phyloP scores from a whole-genome alignment of 2,329 filamentous ascomycete genomes.

The Xylaria multiplex region DNA sequence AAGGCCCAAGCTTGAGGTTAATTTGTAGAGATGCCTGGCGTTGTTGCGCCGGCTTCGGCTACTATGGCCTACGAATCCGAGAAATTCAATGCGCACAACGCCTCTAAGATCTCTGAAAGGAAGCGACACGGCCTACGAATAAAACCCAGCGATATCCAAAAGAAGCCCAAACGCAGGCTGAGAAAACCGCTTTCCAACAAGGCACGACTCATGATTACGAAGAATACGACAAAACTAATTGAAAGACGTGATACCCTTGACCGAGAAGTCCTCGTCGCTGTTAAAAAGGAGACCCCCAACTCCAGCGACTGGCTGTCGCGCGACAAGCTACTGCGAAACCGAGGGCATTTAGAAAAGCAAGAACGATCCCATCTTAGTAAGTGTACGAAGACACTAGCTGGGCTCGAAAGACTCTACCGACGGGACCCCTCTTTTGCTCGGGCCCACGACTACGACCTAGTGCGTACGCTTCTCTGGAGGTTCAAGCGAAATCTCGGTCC shows the following conservation, averaged over 20 bases:
- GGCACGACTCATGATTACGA: slow-evolving; percentile 27
- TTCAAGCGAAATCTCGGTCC: slow-evolving; percentile 41
- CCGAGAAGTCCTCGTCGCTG: slow-evolving; percentile 31
- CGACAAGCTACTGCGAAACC: slow-evolving; percentile 33
- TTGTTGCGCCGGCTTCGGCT: neutral
- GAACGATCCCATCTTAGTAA: slow-evolving; percentile 36
- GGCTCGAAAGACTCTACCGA: slow-evolving; percentile 34
- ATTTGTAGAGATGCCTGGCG: slow-evolving; percentile 11
- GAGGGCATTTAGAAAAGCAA: slow-evolving; percentile 28
- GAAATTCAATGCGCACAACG: slow-evolving; percentile 6
- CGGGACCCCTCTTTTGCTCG: slow-evolving; percentile 33
- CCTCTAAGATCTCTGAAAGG: slow-evolving; percentile 12
- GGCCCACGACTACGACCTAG: slow-evolving; percentile 35
- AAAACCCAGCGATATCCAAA: slow-evolving; percentile 3
- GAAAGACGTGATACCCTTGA: slow-evolving; percentile 39
- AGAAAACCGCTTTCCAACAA: slow-evolving; percentile 34
- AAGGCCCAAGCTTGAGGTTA: neutral
- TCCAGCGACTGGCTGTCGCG: slow-evolving; percentile 32
- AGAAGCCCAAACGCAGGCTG: slow-evolving; percentile 23
- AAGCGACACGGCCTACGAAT: slow-evolving; percentile 8
- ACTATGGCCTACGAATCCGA: neutral
- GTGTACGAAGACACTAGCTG: slow-evolving; percentile 23
- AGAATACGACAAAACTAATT: slow-evolving; percentile 38
- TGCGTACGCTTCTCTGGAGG: slow-evolving; percentile 34
- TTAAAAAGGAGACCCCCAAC: slow-evolving; percentile 19